Conservation (phyloP, 768 basidiomycete species). For the Dioszegia crocea region DNA sequence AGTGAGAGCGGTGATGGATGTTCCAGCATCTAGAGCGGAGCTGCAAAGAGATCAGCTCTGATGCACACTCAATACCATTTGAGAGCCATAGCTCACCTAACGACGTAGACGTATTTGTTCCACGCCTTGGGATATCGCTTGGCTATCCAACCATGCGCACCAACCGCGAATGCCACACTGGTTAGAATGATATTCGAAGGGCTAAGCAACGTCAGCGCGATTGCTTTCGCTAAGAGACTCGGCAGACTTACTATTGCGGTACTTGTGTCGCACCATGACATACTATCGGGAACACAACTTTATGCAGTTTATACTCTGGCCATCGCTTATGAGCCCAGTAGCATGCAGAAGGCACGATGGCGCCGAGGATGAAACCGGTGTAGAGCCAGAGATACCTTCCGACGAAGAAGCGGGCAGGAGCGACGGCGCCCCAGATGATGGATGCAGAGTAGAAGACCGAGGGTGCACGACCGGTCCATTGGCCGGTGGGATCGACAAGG, state of each 20-base stretch:
- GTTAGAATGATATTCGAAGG: constrained; percentile 49
- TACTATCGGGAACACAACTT: constrained; percentile 49
- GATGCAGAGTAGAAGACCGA: constrained; percentile 48
- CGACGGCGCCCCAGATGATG: constrained; percentile 48
- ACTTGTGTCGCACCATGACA: constrained; percentile 47
- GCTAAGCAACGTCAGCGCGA: constrained; percentile 6
- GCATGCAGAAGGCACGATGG: constrained; percentile 34
- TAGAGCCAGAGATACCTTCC: constrained; percentile 44
- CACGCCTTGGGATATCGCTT: constrained; percentile 36
- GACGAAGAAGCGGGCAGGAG: constrained; percentile 47
- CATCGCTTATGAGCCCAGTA: constrained; percentile 46
- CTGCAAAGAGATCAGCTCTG: constrained; percentile 12
- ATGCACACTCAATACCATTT: neutral
- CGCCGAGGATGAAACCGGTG: constrained; percentile 45
- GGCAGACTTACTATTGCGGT: constrained; percentile 43
- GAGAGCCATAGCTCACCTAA: constrained; percentile 22
- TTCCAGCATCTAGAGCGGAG: constrained; percentile 49
- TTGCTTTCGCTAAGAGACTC: neutral
- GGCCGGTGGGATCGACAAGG: constrained; percentile 43
- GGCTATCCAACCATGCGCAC: constrained; percentile 37
- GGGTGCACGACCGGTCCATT: constrained; percentile 49
- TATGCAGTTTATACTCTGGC: constrained; percentile 41
- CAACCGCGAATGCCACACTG: constrained; percentile 29
- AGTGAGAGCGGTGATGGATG: constrained; percentile 44
- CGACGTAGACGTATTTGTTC: constrained; percentile 42